Evolutionary conservation across 768 basidiomycete species (phyloP).

Genomic region (Gloeopeniophorella convolvens): DNA sequence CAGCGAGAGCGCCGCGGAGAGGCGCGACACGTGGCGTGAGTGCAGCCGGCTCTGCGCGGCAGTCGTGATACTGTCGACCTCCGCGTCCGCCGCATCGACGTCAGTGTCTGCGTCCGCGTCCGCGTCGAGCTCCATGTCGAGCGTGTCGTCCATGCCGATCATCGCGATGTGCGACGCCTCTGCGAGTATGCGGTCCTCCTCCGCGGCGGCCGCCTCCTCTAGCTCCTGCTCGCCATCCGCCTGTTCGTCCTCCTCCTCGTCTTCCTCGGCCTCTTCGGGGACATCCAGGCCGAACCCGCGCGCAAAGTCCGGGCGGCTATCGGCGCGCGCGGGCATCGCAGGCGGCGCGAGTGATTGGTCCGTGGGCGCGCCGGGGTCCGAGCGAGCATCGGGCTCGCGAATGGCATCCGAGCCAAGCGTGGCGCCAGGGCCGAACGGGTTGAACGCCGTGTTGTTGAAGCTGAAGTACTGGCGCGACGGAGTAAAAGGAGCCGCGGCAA

Average conservation of each 20-base stretch:
- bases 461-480: constrained; percentile 27
- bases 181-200: constrained; percentile 12
- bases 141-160: constrained; percentile 13
- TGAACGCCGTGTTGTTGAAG: constrained; percentile 41
- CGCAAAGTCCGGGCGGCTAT: constrained; percentile 63
- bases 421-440: constrained; percentile 61
- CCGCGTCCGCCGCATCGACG: constrained; percentile 29
- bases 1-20: constrained; percentile 64
- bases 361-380: constrained; percentile 54
- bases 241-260: constrained; percentile 32
- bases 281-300: constrained; percentile 79
- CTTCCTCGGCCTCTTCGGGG: constrained; percentile 66
- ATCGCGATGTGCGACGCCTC: constrained; percentile 15
- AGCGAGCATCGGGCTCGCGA: constrained; percentile 32
- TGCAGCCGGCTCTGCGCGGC: constrained; percentile 47
- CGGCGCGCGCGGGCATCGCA: constrained; percentile 35
- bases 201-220: constrained; percentile 24
- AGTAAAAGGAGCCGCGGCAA: constrained; percentile 51
- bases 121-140: constrained; percentile 24
- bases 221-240: not conserved
- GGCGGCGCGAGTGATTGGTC: constrained; percentile 37
- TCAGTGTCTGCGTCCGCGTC: too few species aligned
- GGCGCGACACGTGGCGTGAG: constrained; percentile 61
- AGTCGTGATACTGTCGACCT: constrained; percentile 40
- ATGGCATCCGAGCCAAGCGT: constrained; percentile 42